phyloP scores from a whole-genome alignment of 257 asterid species.

The Linaria vulgaris region DNA sequence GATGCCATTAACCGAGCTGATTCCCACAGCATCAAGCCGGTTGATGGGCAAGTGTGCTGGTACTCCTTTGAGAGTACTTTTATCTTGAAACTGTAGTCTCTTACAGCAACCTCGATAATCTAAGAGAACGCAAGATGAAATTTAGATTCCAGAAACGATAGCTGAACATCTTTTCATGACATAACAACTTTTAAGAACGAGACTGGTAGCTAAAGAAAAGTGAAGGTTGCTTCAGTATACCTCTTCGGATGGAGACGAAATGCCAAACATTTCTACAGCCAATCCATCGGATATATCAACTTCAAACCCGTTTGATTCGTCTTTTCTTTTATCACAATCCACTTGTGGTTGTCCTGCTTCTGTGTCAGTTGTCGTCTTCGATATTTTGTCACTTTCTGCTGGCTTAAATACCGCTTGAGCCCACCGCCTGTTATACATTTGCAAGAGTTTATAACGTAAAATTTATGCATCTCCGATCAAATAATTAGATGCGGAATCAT shows the following conservation, averaged over 20 bases:
- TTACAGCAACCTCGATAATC: slow-evolving; percentile 52
- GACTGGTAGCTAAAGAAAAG: slow-evolving; percentile 12
- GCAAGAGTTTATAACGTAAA: background rate
- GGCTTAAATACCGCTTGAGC: slow-evolving; percentile 83
- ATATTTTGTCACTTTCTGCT: slow-evolving; percentile 23
- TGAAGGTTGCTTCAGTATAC: slow-evolving; percentile 32
- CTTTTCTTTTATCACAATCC: slow-evolving; percentile 29
- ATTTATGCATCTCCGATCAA: slow-evolving; percentile 6
- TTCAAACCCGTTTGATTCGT: slow-evolving; percentile 38
- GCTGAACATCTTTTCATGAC: background rate
- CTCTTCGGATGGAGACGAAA: slow-evolving; percentile 63
- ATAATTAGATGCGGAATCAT: background rate
- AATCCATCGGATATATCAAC: slow-evolving; percentile 80
- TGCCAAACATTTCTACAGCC: slow-evolving; percentile 74
- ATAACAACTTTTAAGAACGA: background rate
- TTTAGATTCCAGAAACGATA: no score
- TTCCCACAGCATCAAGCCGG: slow-evolving; percentile 98
- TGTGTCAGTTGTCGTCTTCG: slow-evolving; percentile 25
- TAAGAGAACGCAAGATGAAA: slow-evolving; percentile 22
- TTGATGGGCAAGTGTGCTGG: slow-evolving; percentile 91
- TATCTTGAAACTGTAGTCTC: slow-evolving; percentile 62
- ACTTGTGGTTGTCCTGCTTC: slow-evolving; percentile 21
- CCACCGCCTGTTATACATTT: slow-evolving; percentile 72
- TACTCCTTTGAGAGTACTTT: slow-evolving; percentile 69
- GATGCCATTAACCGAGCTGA: slow-evolving; percentile 87